Percentiles rank a stretch among this genome's conserved stretches.
Conservation (phyloP, 2,329 filamentous ascomycete species). For the Talaromyces sp. region DNA sequence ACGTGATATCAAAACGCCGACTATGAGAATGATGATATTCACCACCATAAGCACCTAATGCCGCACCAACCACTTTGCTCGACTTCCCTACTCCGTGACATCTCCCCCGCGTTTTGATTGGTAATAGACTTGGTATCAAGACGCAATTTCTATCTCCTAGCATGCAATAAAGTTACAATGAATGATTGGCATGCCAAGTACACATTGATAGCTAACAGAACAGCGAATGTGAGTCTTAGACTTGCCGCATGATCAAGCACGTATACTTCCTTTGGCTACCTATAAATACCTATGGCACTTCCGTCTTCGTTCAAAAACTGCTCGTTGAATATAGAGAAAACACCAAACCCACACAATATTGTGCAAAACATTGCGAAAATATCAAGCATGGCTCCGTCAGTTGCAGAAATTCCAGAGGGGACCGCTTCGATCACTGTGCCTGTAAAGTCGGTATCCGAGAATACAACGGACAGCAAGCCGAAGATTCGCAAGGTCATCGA, state of each 20-base stretch:
- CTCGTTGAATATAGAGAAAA: not conserved
- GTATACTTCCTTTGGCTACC: no score
- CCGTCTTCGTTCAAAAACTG: not conserved
- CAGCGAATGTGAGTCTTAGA: not conserved
- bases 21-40: not conserved
- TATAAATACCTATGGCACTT: not conserved
- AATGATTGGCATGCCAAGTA: not conserved
- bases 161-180: not conserved
- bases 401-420: slow-evolving; percentile 1
- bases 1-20: not conserved
- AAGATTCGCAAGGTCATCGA: slow-evolving; percentile 6
- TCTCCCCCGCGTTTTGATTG: not conserved
- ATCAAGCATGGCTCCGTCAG: slow-evolving; percentile 2
- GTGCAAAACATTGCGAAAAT: not conserved
- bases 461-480: not conserved
- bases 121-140: not conserved
- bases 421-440: not conserved
- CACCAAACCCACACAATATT: not conserved
- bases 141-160: not conserved
- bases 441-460: not conserved
- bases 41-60: not conserved
- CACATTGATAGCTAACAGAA: not conserved
- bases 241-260: not conserved
- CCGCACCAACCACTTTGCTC: not conserved
- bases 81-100: not conserved